Evolutionary conservation across 2,329 filamentous ascomycete genomes (phyloP), one percentile per base, ranked within the genome.

Genomic region (Claviceps cyperi): DNA sequence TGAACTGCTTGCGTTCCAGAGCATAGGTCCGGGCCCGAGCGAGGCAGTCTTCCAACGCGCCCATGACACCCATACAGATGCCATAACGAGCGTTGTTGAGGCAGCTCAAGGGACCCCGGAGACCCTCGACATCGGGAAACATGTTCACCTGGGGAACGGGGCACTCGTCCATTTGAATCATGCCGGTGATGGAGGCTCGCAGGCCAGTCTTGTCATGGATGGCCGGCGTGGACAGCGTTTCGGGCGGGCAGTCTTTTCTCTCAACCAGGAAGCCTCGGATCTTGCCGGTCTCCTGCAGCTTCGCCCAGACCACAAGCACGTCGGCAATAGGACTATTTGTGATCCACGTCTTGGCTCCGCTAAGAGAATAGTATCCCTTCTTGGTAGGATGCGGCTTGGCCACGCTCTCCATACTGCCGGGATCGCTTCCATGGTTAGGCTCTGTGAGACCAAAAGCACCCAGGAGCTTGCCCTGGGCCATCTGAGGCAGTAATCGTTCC

Each of bases 131-230:
- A 1, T 86, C 78, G 1, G 90, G 90, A 60, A 98, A 89, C 89
- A 98, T 94, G 70, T 96, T 95, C 58, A 80, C 86, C 57, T 83
- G 81, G 0, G 89, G 83, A 0, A 98, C 88, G 0, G 92, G 91
- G 57, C 86, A 90, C 55, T 85, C 81, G 56, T 96, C 91, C 62
- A 98, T 77, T 58, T 95, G 89, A 57, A 98, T 96, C 92, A 97
- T 97, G 51, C 92, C 92, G 0, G 92, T 98, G 55, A 96, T 85
- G 13, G 87, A 94, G 13, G 92, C 92, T 52, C 92, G 78, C 35
- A 98, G 78, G 1, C 90, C 92, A 54, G 86, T 96, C 77, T 98
- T 98, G 71, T 97, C 80, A 73, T 94, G 94, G 65, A 98, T 84
- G 13, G 85, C 72, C 1, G 92, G 92, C 5, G 92, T 98, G 66